Percentiles rank a stretch among this genome's conserved stretches.
Evolutionary conservation across 441 rosid species (phyloP).

Genomic region (Melianthus villosus): DNA sequence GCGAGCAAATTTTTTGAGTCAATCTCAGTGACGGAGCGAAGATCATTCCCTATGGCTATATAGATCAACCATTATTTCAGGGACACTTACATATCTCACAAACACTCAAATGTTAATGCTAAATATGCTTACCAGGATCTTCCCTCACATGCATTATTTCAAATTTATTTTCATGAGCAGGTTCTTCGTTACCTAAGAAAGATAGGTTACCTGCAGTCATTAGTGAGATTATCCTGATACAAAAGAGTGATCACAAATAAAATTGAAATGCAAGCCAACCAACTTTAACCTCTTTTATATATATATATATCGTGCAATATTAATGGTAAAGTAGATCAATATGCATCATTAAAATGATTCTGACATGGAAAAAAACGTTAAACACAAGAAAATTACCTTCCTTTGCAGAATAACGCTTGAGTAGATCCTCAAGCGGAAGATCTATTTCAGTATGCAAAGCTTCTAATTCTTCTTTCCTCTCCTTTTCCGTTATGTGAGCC

Average conservation of each 20-base stretch:
- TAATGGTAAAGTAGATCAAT: too few relatives aligned
- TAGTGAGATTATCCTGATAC: too few relatives aligned
- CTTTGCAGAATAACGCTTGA: conserved; percentile 38
- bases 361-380: background rate
- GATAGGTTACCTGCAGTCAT: too few relatives aligned
- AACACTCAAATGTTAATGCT: too few relatives aligned
- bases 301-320: too few relatives aligned
- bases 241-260: too few relatives aligned
- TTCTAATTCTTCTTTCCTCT: conserved; percentile 82
- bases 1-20: conserved; percentile 23
- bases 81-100: conserved; percentile 14
- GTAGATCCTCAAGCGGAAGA: conserved; percentile 81
- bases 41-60: conserved; percentile 32
- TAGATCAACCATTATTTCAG: conserved; percentile 13
- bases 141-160: conserved; percentile 16
- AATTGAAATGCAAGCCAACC: too few relatives aligned
- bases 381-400: conserved; percentile 29
- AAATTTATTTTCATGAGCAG: conserved; percentile 26
- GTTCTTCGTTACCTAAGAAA: conserved; percentile 31
- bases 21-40: conserved; percentile 20
- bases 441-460: conserved; percentile 71
- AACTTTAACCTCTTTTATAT: too few relatives aligned
- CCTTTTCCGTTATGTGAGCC: conserved; percentile 65
- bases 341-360: too few relatives aligned
- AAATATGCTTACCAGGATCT: conserved; percentile 32